Percentiles rank a stretch among this genome's conserved stretches.
These are phyloP conservation scores for Onygenales sp. DNA, from an alignment of 2,329 filamentous ascomycete genomes.

Conservation along the genomic window DNA sequence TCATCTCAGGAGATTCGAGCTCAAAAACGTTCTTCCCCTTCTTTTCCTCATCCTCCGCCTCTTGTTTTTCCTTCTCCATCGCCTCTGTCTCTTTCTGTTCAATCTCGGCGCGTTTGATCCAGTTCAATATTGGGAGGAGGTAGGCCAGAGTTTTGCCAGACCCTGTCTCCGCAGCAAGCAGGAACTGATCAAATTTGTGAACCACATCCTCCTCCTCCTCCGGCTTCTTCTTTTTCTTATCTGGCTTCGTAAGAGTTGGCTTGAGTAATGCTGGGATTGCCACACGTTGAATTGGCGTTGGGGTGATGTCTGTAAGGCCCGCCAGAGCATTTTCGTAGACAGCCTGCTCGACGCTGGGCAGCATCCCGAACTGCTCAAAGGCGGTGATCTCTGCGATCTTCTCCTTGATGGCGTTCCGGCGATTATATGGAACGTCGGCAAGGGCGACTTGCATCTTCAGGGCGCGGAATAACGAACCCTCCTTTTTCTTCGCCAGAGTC, in stretches of 20 bases:
- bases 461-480: constrained; percentile 58
- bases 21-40: constrained; percentile 49
- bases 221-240: constrained; percentile 23
- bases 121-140: constrained; percentile 72
- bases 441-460: constrained; percentile 88
- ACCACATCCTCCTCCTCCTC: constrained; percentile 22
- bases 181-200: constrained; percentile 53
- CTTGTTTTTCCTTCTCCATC: constrained; percentile 53
- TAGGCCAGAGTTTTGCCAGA: constrained; percentile 96
- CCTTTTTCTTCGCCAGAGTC: constrained; percentile 33
- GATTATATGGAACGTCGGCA: constrained; percentile 65
- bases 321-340: constrained; percentile 65
- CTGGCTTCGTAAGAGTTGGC: constrained; percentile 32
- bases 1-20: constrained; percentile 49
- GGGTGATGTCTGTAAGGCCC: constrained; percentile 63
- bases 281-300: constrained; percentile 81
- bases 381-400: constrained; percentile 57
- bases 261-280: constrained; percentile 71
- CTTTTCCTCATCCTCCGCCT: constrained; percentile 37
- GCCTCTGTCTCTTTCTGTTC: constrained; percentile 52
- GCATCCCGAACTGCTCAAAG: constrained; percentile 71
- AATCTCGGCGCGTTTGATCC: constrained; percentile 67
- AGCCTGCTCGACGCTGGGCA: constrained; percentile 62
- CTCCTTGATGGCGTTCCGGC: constrained; percentile 52
- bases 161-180: constrained; percentile 90